A percentile compares a stretch with the other conserved stretches of the same genome.
phyloP scores from a whole-genome alignment of 2,329 filamentous ascomycete species.

The Cercospora sojina region DNA sequence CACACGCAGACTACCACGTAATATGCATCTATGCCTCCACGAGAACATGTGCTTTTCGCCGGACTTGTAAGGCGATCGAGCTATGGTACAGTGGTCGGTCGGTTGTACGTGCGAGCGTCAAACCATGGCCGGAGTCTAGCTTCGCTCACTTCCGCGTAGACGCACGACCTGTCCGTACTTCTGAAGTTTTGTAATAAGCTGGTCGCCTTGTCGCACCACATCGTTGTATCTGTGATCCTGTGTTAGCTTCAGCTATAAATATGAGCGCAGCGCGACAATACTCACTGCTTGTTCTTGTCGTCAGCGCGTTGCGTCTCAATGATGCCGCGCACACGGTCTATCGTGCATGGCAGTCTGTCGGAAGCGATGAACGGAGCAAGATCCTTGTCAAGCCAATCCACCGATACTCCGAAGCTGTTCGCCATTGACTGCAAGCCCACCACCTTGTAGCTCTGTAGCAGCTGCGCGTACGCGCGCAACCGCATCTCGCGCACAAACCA shows the following conservation, averaged over 20 bases:
- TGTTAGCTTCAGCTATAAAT: slow-evolving; percentile 2
- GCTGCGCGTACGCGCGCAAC: slow-evolving; percentile 90
- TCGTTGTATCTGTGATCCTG: slow-evolving; percentile 68
- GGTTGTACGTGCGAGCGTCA: not conserved
- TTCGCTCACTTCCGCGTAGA: slow-evolving; percentile 89
- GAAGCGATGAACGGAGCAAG: slow-evolving; percentile 95
- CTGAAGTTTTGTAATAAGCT: slow-evolving; percentile 97
- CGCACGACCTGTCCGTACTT: slow-evolving; percentile 98
- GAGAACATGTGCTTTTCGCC: not conserved
- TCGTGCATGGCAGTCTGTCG: slow-evolving; percentile 91
- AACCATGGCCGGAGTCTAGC: slow-evolving; percentile 46
- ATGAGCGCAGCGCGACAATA: not conserved
- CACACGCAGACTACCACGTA: not conserved
- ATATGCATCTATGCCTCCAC: not conserved
- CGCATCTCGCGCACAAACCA: slow-evolving; percentile 99
- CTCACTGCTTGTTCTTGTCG: slow-evolving; percentile 94
- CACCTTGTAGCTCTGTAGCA: slow-evolving; percentile 94
- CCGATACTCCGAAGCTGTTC: slow-evolving; percentile 90
- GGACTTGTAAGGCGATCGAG: not conserved
- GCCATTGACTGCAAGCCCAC: slow-evolving; percentile 98
- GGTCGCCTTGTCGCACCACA: slow-evolving; percentile 94
- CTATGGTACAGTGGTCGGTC: slow-evolving; percentile 8
- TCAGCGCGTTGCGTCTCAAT: slow-evolving; percentile 98
- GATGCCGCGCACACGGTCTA: slow-evolving; percentile 92
- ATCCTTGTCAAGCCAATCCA: slow-evolving; percentile 94